A percentile compares a stretch with the other conserved stretches of the same genome.
Conservation (phyloP, 1,139 yeast species). For the Trichomonascaceae sp. region DNA sequence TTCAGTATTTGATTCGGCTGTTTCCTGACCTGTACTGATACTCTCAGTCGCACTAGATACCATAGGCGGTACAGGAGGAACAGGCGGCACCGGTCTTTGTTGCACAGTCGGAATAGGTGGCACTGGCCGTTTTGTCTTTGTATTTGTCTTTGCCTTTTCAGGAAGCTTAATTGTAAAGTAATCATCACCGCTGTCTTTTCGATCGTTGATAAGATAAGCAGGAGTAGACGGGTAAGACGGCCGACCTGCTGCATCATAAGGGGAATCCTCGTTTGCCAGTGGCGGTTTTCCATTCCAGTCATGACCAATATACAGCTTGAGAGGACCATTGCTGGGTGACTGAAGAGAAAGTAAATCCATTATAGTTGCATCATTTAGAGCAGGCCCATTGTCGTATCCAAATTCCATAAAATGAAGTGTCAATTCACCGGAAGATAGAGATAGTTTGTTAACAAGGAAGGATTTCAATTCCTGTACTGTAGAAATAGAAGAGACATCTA, state of each 20-base stretch:
- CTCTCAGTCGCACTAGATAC: neutral
- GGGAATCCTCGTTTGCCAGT: constrained; percentile 11
- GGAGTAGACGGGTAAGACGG: constrained; percentile 26
- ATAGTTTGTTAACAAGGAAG: constrained; percentile 38
- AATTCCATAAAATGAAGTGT: constrained; percentile 68
- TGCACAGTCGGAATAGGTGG: constrained; percentile 10
- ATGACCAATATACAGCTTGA: constrained; percentile 24
- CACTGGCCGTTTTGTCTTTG: constrained; percentile 4
- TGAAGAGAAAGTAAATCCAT: constrained; percentile 27
- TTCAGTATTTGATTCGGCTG: neutral
- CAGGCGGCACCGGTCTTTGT: neutral
- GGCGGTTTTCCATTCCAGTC: constrained; percentile 10
- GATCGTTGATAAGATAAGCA: constrained; percentile 25
- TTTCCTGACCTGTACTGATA: neutral
- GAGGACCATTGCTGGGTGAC: constrained; percentile 16
- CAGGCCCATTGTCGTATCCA: constrained; percentile 56
- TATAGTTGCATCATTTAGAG: constrained; percentile 48
- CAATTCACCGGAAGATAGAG: constrained; percentile 39
- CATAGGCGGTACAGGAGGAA: neutral
- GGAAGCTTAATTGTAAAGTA: constrained; percentile 18
- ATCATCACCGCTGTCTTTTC: constrained; percentile 14
- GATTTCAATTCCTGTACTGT: constrained; percentile 36
- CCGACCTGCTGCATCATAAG: constrained; percentile 11
- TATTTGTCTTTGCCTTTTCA: neutral
- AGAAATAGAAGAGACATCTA: constrained; percentile 35